Conservation (phyloP, 2,329 filamentous ascomycete species). For the Botrytis cinerea region DNA sequence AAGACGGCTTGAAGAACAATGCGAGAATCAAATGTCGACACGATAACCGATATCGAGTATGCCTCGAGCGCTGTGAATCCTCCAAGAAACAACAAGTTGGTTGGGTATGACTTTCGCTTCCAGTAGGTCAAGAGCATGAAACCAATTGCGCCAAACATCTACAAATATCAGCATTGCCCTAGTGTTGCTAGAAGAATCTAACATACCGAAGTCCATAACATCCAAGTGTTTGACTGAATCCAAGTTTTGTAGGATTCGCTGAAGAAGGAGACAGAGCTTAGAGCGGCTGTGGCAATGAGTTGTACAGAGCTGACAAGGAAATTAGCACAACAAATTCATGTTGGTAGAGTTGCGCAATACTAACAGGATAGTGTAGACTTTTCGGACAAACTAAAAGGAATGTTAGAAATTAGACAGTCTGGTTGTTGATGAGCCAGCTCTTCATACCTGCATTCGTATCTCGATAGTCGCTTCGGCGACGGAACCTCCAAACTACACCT, state of each 20-base stretch:
- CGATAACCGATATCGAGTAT: slow-evolving; percentile 89
- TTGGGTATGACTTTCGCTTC: slow-evolving; percentile 94
- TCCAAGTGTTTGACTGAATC: slow-evolving; percentile 81
- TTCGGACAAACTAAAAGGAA: slow-evolving; percentile 77
- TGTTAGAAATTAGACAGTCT: slow-evolving; percentile 3
- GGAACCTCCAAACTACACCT: slow-evolving; percentile 76
- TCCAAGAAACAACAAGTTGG: slow-evolving; percentile 87
- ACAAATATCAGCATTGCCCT: slow-evolving; percentile 28
- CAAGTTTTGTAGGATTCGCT: slow-evolving; percentile 75
- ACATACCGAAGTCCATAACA: slow-evolving; percentile 80
- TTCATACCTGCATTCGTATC: slow-evolving; percentile 67
- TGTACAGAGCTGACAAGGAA: slow-evolving; percentile 68
- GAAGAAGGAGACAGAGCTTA: slow-evolving; percentile 86
- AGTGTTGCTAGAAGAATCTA: slow-evolving; percentile 15
- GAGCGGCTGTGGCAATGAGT: slow-evolving; percentile 76
- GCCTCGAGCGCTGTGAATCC: slow-evolving; percentile 91
- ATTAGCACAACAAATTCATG: slow-evolving; percentile 17
- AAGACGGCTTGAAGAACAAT: slow-evolving; percentile 90
- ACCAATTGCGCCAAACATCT: slow-evolving; percentile 77
- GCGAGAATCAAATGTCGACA: slow-evolving; percentile 80
- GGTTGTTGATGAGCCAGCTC: background rate
- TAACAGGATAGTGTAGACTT: slow-evolving; percentile 93
- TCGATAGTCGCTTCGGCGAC: slow-evolving; percentile 93
- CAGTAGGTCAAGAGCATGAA: slow-evolving; percentile 90
- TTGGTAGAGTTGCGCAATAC: slow-evolving; percentile 34